A percentile compares a stretch with the other conserved stretches of the same genome.
These are phyloP conservation scores for Thermomucor indicae-seudaticae DNA, from an alignment of 371 early-diverging fungal species.

Conservation along the genomic window DNA sequence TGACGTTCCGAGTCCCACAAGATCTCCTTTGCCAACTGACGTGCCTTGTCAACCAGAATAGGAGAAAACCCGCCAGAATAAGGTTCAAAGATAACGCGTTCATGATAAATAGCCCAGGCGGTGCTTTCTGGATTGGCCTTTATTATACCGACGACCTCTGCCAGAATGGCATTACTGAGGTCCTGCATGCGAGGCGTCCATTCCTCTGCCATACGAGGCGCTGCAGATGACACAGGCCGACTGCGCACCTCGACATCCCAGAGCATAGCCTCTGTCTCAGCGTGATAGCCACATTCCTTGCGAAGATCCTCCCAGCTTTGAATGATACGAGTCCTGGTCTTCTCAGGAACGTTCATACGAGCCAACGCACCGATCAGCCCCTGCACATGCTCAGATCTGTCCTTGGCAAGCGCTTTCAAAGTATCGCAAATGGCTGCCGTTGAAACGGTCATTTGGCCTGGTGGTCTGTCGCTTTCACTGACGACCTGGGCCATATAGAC, in stretches of 20 bases:
- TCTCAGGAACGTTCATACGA: neutral
- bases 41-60: neutral
- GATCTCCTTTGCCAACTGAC: neutral
- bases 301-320: neutral
- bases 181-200: no score
- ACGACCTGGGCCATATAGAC: neutral
- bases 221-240: no score
- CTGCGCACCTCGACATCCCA: no score
- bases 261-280: no score
- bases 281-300: neutral
- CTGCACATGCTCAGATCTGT: neutral
- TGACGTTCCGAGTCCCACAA: neutral
- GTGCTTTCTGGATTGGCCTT: neutral
- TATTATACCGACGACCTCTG: neutral
- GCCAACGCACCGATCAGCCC: neutral
- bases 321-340: neutral
- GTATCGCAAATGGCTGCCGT: neutral
- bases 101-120: neutral
- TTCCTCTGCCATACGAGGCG: no score
- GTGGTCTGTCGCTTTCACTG: neutral
- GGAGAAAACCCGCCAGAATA: constrained; percentile 8
- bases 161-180: neutral
- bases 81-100: neutral
- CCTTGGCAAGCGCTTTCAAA: neutral
- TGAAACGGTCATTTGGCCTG: neutral